Evolutionary conservation across 352 stramenopile species (phyloP).

Genomic region (Globisporangium perplexum): DNA sequence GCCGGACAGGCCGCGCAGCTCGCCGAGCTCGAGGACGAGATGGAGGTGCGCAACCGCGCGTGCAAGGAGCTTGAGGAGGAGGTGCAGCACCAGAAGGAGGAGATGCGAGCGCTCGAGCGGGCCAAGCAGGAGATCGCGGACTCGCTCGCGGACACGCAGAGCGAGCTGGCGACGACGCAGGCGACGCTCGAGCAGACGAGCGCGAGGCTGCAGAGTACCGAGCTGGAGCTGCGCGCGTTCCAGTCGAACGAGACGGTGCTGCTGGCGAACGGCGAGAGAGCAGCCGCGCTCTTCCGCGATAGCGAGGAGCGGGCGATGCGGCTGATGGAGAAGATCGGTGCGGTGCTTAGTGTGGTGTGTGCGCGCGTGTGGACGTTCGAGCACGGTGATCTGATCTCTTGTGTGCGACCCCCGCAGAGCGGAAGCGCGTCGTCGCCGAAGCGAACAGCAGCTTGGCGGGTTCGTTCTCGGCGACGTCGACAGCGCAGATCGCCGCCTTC

Average conservation of each 20-base stretch:
- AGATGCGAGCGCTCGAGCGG: constrained; percentile 34
- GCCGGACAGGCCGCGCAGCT: constrained; percentile 70
- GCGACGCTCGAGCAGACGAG: constrained; percentile 22
- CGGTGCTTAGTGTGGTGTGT: constrained; percentile 1
- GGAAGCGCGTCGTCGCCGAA: constrained; percentile 35
- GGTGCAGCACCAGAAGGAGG: constrained; percentile 38
- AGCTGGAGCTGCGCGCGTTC: constrained; percentile 17
- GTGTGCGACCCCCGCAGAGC: constrained; percentile 23
- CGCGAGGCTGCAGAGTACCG: constrained; percentile 15
- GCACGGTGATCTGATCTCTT: not conserved
- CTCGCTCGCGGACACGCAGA: constrained; percentile 28
- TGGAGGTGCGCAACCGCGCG: constrained; percentile 48
- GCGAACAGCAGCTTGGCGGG: constrained; percentile 42
- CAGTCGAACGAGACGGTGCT: constrained; percentile 52
- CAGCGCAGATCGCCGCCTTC: constrained; percentile 39
- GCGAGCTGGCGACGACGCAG: constrained; percentile 22
- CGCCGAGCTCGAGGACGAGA: constrained; percentile 72
- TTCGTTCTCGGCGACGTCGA: constrained; percentile 35
- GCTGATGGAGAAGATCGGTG: constrained; percentile 53
- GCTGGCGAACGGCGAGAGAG: constrained; percentile 41
- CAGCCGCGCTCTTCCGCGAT: constrained; percentile 46
- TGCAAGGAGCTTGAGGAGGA: constrained; percentile 76
- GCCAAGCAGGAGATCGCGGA: constrained; percentile 41
- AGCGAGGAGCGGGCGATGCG: constrained; percentile 43
- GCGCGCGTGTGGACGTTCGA: no score